Evolutionary conservation across 2,329 filamentous ascomycete species (phyloP), one percentile per base, ranked within the genome.

Genomic region (Fusarium sterilihyphosum): DNA sequence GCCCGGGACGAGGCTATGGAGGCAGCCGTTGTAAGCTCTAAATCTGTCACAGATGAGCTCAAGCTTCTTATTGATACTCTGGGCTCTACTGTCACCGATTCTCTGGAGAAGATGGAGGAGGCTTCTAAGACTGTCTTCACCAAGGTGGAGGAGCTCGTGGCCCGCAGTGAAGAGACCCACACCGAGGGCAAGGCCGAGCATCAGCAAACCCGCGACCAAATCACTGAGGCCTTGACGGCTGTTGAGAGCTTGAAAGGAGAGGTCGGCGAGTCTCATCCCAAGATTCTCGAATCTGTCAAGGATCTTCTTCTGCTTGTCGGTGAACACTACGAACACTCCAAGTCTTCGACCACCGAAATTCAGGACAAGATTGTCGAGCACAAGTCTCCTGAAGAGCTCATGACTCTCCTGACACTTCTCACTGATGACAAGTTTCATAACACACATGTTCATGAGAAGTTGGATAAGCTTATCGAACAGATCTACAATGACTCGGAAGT

Each of bases 311-410:
- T 91, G 13, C 88, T 97, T 31, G 93, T 98, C 62, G 92, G 91
- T 31, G 90, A 97, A 80, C 95, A 98, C 81, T 98, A 93, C 78
- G 94, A 97, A 76, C 94, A 97, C 80, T 93, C 94, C 20, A 94
- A 95, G 82, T 88, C 89, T 50, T 88, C 92, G 1, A 84, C 86
- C 2, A 86, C 82, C 12, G 85, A 86, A 7, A 85, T 92, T 31
- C 85, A 90, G 73, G 86, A 88, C 68, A 89, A 87, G 79, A 89
- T 92, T 69, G 84, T 91, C 62, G 90, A 93, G 62, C 84, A 90
- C 62, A 91, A 89, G 78, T 86, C 88, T 17, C 87, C 87, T 4
- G 88, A 92, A 71, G 86, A 87, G n/a, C 85, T 87, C 33, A 84
- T 75, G 66, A 70, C 91, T 63, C 84, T 92, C 5, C 88, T 88